Evolutionary conservation across 495 filamentous ascomycete species (phyloP), one percentile per base, ranked within the genome.

Genomic region (Aspergillus taichungensis): DNA sequence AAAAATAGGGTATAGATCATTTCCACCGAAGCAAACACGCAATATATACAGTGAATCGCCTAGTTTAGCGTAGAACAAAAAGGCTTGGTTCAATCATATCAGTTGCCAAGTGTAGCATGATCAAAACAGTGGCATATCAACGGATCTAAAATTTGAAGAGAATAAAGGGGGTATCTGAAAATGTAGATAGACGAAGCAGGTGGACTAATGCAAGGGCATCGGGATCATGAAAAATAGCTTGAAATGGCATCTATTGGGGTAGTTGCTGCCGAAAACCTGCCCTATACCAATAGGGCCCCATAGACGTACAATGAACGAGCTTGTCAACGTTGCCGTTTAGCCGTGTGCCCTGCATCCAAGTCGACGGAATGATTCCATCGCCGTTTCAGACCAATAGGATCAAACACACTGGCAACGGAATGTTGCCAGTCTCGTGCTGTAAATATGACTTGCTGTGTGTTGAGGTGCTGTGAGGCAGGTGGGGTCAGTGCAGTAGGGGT

Each of bases 401-500:
- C 85, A 64, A 84, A 95, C 1, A 91, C 87, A 55, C 80, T 88
- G 10, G 94, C 90, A 52, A 98, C 90, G 36, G 82, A 88, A 55
- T 95, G 86, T 62, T 95, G 90, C 92, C 92, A 98, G 79, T 95
- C 94, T 48, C 84, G 83, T 8, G 92, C 88, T 9, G 87, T 94
- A 45, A 98, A 87, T 51, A 94, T 83, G 11, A 80, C 73, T 6
- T 73, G 76, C 11, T 77, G 68, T 9, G 73, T 62, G 30, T 71
- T 70, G 45, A 80, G 71, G 18, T 73, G 71, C 24, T 76, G 72
- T 6, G 74, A 64, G 13, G 83, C 59, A 1, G 71, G 63, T 31
- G 80, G 80, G 27, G 59, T 43, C 29, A 57, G 54, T 4, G 63
- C 43, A 60, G 69, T 45, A 58, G 59, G 46, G 1, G 62, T 35